Evolutionary conservation across 257 asterid genomes (phyloP).

Genomic region (Capsicum rhomboideum): DNA sequence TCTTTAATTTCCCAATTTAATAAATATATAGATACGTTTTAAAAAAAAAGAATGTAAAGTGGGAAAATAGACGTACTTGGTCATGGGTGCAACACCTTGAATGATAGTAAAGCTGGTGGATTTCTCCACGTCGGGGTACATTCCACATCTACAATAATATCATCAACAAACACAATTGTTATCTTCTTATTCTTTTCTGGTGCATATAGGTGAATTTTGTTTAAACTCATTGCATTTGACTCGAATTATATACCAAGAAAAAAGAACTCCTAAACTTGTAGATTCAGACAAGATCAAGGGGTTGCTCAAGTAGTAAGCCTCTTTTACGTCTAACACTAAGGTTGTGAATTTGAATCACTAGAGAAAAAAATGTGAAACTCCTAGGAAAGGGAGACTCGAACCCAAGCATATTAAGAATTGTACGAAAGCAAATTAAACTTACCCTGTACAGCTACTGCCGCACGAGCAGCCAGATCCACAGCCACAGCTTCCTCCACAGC

Average conservation of each 20-base stretch:
- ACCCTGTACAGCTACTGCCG: conserved; percentile 67
- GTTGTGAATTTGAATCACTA: neutral
- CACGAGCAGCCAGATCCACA: conserved; percentile 63
- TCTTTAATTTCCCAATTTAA: too few species aligned
- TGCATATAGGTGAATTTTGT: neutral
- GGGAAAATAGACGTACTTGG: neutral
- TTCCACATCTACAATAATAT: neutral
- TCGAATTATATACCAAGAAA: too few species aligned
- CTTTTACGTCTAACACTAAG: neutral
- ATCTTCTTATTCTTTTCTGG: neutral
- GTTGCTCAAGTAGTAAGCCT: neutral
- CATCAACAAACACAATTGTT: neutral
- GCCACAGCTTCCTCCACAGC: conserved; percentile 66
- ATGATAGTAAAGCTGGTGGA: neutral
- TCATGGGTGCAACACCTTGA: conserved; percentile 17
- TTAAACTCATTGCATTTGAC: too few species aligned
- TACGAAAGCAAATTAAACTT: neutral
- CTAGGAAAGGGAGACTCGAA: too few species aligned
- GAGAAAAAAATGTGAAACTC: too few species aligned
- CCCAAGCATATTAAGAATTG: too few species aligned
- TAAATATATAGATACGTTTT: too few species aligned
- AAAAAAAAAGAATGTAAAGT: neutral
- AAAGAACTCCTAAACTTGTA: too few species aligned
- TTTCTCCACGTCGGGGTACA: conserved; percentile 19
- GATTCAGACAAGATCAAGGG: too few species aligned